phyloP scores from a whole-genome alignment of 495 filamentous ascomycete species.

The Evernia prunastri region DNA sequence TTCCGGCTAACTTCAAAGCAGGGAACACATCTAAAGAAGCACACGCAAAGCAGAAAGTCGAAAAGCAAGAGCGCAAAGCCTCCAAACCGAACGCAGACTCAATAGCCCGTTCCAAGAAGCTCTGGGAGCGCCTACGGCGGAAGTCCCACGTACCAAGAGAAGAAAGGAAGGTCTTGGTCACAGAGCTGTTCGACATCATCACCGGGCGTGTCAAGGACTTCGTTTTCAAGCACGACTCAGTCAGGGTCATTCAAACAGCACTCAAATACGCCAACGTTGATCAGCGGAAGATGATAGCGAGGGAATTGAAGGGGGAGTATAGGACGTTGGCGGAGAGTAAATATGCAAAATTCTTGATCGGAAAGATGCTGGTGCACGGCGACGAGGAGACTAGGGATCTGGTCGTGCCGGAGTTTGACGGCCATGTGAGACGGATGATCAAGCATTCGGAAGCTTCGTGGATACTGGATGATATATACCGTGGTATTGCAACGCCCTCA shows the following conservation, averaged over 20 bases:
- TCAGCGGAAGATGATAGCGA: constrained; percentile 79
- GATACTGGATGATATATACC: constrained; percentile 95
- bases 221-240: constrained; percentile 96
- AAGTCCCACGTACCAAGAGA: constrained; percentile 85
- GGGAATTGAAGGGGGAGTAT: constrained; percentile 81
- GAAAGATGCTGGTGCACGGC: constrained; percentile 86
- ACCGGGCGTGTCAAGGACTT: constrained; percentile 87
- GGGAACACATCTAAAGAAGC: constrained; percentile 62
- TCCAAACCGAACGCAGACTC: constrained; percentile 87
- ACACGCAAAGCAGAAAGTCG: constrained; percentile 85
- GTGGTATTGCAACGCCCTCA: constrained; percentile 69
- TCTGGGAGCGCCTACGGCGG: constrained; percentile 89
- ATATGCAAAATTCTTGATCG: constrained; percentile 95
- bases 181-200: constrained; percentile 84
- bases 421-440: constrained; percentile 82
- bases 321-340: constrained; percentile 79
- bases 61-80: constrained; percentile 81
- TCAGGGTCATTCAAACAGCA: constrained; percentile 88
- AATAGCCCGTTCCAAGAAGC: constrained; percentile 83
- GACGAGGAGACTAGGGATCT: constrained; percentile 76
- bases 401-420: constrained; percentile 91
- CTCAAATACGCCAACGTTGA: constrained; percentile 86
- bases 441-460: constrained; percentile 93
- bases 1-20: neutral
- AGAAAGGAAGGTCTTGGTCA: constrained; percentile 77